Base-by-base conservation (phyloP, 2,329 filamentous ascomycete genomes). In the Cercospora brassicicola region DNA sequence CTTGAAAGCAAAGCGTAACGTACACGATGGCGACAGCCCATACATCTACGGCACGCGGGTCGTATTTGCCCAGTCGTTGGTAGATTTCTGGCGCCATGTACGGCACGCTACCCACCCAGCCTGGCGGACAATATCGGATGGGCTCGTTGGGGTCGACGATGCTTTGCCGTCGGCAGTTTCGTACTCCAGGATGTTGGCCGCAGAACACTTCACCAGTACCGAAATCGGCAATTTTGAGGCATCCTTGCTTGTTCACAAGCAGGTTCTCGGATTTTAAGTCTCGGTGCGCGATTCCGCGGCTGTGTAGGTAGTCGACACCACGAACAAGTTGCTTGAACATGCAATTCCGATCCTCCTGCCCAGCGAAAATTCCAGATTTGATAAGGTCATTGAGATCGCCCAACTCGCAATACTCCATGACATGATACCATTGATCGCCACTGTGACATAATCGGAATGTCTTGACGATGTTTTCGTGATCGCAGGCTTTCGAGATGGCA, bases 221-320 rank as follows among this genome's bases (percentile, higher is more conserved):
- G 81, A 97, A 96, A 78, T 97, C 93, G 60, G 92, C 93, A 68
- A 97, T 94, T 81, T 96, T 96, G 65, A 96, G 84, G 78, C 92
- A 90, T 76, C 92, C 92, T 67, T 93, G 88, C 73, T 88, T 89
- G 57, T 89, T 91, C 68, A 97, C 85, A 33, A 96, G 85, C 26
- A 96, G 82, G 74, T 97, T 96, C 78, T 96, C 93, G 10, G 94
- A 86, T 80, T 97, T 96, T 82, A 96, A 91, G 74, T 97, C 93
- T 59, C 93, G 90, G 80, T 96, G 93, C 1, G 93, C 93, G 76
- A 96, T 94, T 66, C 93, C 93, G 75, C 94, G 89, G 68, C 83
- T 84, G 79, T 97, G 93, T 23, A 96, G 84, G 77, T 96, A 95
- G 75, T 89, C 86, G 70, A 97, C 87, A 18, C 93, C 93, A 74